These are phyloP conservation scores for Salix suchowensis DNA, from an alignment of 345 rosid genomes.

Conservation along the genomic window DNA sequence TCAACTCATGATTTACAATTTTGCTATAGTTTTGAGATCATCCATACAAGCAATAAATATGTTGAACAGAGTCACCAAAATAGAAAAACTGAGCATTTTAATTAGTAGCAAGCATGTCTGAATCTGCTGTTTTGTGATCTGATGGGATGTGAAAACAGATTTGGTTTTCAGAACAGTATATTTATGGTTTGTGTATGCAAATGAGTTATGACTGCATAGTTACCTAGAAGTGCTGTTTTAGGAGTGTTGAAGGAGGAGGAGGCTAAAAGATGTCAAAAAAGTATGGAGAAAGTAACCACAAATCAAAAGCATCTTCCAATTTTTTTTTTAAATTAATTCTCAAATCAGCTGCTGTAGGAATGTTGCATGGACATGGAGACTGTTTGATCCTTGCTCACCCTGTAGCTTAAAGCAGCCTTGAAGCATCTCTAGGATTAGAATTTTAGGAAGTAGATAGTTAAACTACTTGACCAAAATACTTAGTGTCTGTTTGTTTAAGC, in stretches of 20 bases:
- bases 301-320: not conserved
- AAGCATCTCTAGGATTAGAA: not conserved
- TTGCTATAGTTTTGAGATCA: not conserved
- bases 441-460: not conserved
- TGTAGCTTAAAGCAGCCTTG: not conserved
- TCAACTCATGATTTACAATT: not conserved
- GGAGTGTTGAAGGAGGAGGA: not conserved
- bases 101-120: not conserved
- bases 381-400: not conserved
- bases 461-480: not conserved
- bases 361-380: not conserved
- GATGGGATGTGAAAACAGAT: not conserved
- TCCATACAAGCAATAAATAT: not conserved
- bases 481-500: no score
- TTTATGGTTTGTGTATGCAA: not conserved
- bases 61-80: not conserved
- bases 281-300: not conserved
- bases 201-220: not conserved
- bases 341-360: not conserved
- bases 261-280: not conserved
- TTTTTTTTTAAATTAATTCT: not conserved
- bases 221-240: not conserved
- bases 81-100: not conserved
- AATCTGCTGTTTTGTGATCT: not conserved
- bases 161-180: not conserved